Conservation (phyloP, 2,329 filamentous ascomycete genomes). For the Aureobasidium sp. region DNA sequence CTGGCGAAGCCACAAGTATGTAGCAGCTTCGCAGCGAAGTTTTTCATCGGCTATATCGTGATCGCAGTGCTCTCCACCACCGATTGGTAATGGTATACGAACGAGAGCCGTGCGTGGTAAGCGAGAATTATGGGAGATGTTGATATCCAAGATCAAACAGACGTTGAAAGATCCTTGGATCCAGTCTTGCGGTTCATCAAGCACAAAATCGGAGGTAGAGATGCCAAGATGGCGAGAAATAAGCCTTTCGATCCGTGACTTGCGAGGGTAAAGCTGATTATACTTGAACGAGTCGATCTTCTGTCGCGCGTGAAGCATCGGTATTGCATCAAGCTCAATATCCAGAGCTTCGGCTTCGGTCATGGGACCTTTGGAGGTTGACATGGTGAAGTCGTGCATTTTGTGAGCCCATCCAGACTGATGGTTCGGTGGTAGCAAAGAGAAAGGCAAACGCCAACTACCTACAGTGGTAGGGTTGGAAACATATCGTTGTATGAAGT, state of each 20-base stretch:
- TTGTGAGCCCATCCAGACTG: too few relatives aligned
- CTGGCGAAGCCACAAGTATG: constrained; percentile 35
- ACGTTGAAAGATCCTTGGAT: constrained; percentile 20
- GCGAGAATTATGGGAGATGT: neutral
- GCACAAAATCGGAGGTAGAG: neutral
- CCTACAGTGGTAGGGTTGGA: too few relatives aligned
- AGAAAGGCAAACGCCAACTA: too few relatives aligned
- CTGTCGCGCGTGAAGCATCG: neutral
- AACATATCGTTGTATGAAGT: too few relatives aligned
- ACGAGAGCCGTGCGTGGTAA: neutral
- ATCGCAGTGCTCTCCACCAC: constrained; percentile 28
- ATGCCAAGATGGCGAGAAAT: neutral
- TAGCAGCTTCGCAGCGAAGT: constrained; percentile 34
- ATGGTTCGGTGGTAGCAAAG: too few relatives aligned
- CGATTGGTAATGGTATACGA: neutral
- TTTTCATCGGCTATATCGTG: constrained; percentile 41
- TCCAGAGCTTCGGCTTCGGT: neutral
- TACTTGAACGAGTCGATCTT: neutral
- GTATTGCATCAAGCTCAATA: neutral
- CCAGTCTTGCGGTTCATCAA: neutral
- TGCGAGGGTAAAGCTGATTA: neutral
- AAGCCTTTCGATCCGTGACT: neutral
- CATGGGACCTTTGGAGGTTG: too few relatives aligned
- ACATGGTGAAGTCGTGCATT: too few relatives aligned
- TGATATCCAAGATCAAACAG: neutral